Evolutionary conservation across 179 eudicot genomes (phyloP), one percentile per base, ranked within the genome.

Genomic region (Vitellaria paradoxa): DNA sequence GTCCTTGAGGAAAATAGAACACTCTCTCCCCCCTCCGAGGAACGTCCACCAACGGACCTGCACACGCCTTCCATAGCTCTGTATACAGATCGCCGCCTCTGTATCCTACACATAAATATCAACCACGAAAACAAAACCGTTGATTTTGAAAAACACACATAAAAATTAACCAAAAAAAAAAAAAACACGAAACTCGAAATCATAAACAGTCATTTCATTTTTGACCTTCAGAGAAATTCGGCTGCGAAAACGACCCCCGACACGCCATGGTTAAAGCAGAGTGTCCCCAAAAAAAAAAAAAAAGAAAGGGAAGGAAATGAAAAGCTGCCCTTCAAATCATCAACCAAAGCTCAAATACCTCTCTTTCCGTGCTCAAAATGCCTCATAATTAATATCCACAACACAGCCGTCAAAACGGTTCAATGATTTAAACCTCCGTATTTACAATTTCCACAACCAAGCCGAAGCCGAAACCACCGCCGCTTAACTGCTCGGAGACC

Each of bases 1-100:
- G 98, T 37, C 99, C 99, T 85, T 96, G 99, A 1, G 99, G 99
- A 42, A 96, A 96, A 82, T 96, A 96, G 57, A 83, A 89, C 45
- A 96, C 98, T 76, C 83, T 87, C 78, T 93, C 97, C 26, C 79
- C 83, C 23, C 52, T 3, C 49, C 81, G 79, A 24, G 97, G 99
- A 76, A 93, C 84, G 60, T 93, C 93, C 53, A 93, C 94, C 72
- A 96, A 73, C 59, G 99, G 99, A 30, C 99, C 99, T 1, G 98
- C 98, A 91, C 99, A 96, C 0, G 93, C 94, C 82, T 76, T 89
- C 99, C 99, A 96, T 45, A 96, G 87, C 84, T 96, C 93, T 17
- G 76, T 71, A 76, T 89, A 87, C 82, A 96, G 76, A 49, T 67
- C 88, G 77, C 87, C 91, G 15, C 52, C 61, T 66, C 78, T 74